Evolutionary conservation across 1,139 yeast species (phyloP), one percentile per base, ranked within the genome.

Genomic region (Diutina mesorugosa): DNA sequence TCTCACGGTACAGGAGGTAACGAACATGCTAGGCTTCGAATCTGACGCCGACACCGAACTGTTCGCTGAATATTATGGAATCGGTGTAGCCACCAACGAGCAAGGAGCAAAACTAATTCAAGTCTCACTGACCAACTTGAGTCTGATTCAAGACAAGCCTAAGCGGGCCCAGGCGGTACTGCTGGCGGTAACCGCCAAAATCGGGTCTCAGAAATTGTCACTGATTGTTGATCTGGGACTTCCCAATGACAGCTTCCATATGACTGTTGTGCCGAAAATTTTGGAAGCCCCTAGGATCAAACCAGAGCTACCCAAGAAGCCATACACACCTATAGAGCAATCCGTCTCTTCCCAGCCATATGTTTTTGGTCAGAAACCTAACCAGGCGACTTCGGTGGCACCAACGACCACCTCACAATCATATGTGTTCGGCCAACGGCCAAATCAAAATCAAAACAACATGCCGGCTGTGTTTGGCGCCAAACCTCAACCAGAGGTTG

Each of bases 51-150:
- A 84, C 56, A 65, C 88, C 7, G 60, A 72, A 3, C 73, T 70
- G 32, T 88, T 89, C 65, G 84, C 89, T 55, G 66, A 73, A 2
- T 79, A 88, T 62, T 90, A 86, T 66, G 85, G 83, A 8, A 70
- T 90, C 26, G 80, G 77, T n/a, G 68, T 78, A 0, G 59, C 70
- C 1, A 62, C 67, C 12, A 76, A 72, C 45, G 81, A 74, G 10
- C 69, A 69, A 18, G 73, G 72, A 0, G 70, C 69, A 4, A 59
- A 68, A 1, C 67, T 77, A 55, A 74, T 88, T 14, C 90, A 85
- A 60, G 69, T 90, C 50, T 77, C 76, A 59, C 65, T 75, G 53
- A 78, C 74, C 62, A 74, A 78, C 58, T 69, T 77, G 57, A 68
- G 72, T 57, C 74, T 80, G 60, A 56, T 71, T 64, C 60, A 64